phyloP scores from a whole-genome alignment of 371 early-diverging fungal genomes.

The Mortierella polycephala region DNA sequence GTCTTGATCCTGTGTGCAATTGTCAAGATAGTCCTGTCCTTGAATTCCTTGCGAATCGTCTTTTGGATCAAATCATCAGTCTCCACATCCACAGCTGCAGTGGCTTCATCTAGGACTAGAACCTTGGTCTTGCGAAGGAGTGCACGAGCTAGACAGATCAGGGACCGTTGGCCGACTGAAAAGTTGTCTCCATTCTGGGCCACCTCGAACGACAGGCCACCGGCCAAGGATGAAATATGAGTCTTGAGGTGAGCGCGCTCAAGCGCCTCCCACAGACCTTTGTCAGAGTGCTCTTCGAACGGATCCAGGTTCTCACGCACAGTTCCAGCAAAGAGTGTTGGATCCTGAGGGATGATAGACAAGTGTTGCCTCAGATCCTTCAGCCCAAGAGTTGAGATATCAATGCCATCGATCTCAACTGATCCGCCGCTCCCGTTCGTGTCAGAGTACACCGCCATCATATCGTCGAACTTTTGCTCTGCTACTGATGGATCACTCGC shows the following conservation, averaged over 20 bases:
- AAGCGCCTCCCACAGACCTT: constrained; percentile 75
- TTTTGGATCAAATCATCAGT: constrained; percentile 78
- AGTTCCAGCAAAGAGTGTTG: constrained; percentile 77
- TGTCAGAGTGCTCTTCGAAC: constrained; percentile 67
- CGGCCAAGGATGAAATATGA: constrained; percentile 54
- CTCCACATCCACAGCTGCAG: constrained; percentile 77
- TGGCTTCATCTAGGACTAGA: constrained; percentile 87
- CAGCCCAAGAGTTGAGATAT: constrained; percentile 66
- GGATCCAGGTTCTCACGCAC: constrained; percentile 77
- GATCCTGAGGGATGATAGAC: constrained; percentile 84
- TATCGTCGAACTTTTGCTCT: constrained; percentile 65
- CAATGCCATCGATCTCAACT: constrained; percentile 72
- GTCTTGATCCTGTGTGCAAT: constrained; percentile 80
- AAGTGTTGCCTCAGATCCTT: constrained; percentile 73
- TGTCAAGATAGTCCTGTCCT: constrained; percentile 67
- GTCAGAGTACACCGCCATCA: constrained; percentile 23
- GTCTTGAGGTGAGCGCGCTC: constrained; percentile 64
- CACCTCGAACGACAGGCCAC: constrained; percentile 42
- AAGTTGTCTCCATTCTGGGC: constrained; percentile 77
- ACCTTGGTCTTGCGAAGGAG: constrained; percentile 73
- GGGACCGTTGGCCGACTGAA: constrained; percentile 87
- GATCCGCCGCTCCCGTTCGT: constrained; percentile 62
- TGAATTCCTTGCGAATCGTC: constrained; percentile 77
- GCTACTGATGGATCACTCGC: neutral
- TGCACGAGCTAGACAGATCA: constrained; percentile 86